phyloP scores from a whole-genome alignment of 352 stramenopile genomes.

The Globisporangium polare region DNA sequence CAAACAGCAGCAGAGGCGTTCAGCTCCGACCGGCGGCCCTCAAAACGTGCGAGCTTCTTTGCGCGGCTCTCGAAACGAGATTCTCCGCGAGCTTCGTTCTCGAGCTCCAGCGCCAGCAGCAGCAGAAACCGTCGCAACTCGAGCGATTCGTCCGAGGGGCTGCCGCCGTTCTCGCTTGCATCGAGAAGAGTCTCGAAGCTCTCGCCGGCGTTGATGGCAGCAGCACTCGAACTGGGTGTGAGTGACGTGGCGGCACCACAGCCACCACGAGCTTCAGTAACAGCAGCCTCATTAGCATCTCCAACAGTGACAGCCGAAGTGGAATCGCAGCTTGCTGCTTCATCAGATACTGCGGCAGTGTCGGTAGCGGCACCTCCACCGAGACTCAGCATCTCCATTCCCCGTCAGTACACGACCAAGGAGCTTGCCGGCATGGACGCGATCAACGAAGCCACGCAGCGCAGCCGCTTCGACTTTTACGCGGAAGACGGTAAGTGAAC shows the following conservation, averaged over 20 bases:
- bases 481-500: slow-evolving; percentile 16
- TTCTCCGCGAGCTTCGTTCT: neutral
- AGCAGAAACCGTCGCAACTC: slow-evolving; percentile 2
- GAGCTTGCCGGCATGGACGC: slow-evolving; percentile 25
- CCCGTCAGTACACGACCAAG: slow-evolving; percentile 9
- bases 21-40: slow-evolving; percentile 11
- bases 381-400: neutral
- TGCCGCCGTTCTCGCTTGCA: slow-evolving; percentile 3
- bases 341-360: neutral
- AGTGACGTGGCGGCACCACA: neutral
- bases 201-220: neutral
- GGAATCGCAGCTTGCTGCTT: neutral
- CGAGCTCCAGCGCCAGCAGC: slow-evolving; percentile 14
- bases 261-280: neutral
- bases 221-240: slow-evolving; percentile 1
- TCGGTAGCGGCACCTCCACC: neutral
- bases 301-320: neutral
- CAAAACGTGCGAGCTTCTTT: slow-evolving; percentile 20
- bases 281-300: neutral
- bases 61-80: slow-evolving; percentile 10
- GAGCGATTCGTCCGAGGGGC: slow-evolving; percentile 2
- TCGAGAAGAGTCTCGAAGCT: slow-evolving; percentile 5
- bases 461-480: slow-evolving; percentile 28
- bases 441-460: slow-evolving; percentile 25
- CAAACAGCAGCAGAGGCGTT: neutral